Evolutionary conservation across 2,329 filamentous ascomycete genomes (phyloP), one percentile per base, ranked within the genome.

Genomic region (Dactylella cylindrospora): DNA sequence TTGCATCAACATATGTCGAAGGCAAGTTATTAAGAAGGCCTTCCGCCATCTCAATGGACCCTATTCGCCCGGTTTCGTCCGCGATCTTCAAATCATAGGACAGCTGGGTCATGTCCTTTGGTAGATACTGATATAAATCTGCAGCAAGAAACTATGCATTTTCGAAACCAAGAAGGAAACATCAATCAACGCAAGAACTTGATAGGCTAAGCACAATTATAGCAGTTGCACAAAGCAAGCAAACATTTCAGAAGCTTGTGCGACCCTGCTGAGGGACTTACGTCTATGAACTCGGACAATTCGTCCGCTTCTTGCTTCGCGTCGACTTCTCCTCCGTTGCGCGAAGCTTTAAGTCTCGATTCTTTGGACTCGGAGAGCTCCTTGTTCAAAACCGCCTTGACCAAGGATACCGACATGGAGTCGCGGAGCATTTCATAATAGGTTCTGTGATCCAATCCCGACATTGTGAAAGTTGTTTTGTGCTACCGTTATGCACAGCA

Each of bases 361-460:
- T 53, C 55, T 23, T 61, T 61, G 28, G 55, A 61, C 55, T 61
- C 55, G 20, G 47, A 47, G 26, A 61, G 43, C 13, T 61, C 55
- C 47, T 61, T 61, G 44, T 61, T 61, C 35, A 61, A 29, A 29
- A 61, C 47, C 23, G 55, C 55, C 35, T 52, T 51, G n/a, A 61
- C 55, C 28, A 61, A 49, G 44, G 55, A 22, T 25, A 61, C 55
- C 5, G 55, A 61, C 55, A 61, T 61, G 17, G 46, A 36, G 47
- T 61, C 55, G 13, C 36, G 32, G 36, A 61, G 47, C 47, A 61
- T 61, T 43, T 61, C 55, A 43, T 61, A 61, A 43, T 61, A 61
- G 12, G 55, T 47, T 25, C 55, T 44, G 47, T 53, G 55, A 49
- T 61, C 55, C 43, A 61, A 61, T 52, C 55, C 55, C 19, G 55